A percentile compares a stretch with the other conserved stretches of the same genome.
These are phyloP conservation scores for Vitellaria paradoxa DNA, from an alignment of 179 eudicot genomes.

Conservation along the genomic window DNA sequence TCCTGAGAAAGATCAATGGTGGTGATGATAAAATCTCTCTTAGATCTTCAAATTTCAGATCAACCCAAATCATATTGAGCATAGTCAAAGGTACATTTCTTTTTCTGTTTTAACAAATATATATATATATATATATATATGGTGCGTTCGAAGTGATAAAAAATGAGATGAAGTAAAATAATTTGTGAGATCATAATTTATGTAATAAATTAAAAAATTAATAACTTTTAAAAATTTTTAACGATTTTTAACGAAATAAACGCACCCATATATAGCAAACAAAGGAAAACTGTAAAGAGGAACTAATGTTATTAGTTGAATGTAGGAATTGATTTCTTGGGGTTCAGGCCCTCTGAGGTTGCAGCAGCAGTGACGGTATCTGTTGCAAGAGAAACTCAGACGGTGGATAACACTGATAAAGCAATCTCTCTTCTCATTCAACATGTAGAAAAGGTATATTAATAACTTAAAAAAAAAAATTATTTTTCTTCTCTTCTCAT, in stretches of 20 bases:
- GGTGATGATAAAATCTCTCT: constrained; percentile 38
- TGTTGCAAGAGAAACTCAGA: constrained; percentile 55
- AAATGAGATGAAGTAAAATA: too few species aligned
- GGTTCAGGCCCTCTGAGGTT: constrained; percentile 87
- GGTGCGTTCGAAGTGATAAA: too few species aligned
- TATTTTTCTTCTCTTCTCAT: constrained; percentile 5
- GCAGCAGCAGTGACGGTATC: constrained; percentile 91
- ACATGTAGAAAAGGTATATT: constrained; percentile 56
- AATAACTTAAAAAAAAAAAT: background rate
- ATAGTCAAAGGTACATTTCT: constrained; percentile 44
- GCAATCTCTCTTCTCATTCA: constrained; percentile 37
- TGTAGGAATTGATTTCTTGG: constrained; percentile 76
- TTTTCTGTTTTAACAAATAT: too few species aligned
- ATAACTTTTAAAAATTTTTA: too few species aligned
- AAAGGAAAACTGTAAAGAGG: background rate
- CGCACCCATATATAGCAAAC: too few species aligned
- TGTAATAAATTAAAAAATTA: too few species aligned
- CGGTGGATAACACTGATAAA: constrained; percentile 42
- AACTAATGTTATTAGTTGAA: constrained; percentile 16
- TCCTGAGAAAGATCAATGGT: constrained; percentile 45
- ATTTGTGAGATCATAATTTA: too few species aligned
- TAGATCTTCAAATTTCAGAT: constrained; percentile 31
- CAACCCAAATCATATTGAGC: constrained; percentile 56
- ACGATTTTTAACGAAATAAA: too few species aligned
- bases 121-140: too few species aligned